These are phyloP conservation scores for Oryza nivara DNA, from an alignment of 176 grass and related monocot genomes.

Conservation along the genomic window DNA sequence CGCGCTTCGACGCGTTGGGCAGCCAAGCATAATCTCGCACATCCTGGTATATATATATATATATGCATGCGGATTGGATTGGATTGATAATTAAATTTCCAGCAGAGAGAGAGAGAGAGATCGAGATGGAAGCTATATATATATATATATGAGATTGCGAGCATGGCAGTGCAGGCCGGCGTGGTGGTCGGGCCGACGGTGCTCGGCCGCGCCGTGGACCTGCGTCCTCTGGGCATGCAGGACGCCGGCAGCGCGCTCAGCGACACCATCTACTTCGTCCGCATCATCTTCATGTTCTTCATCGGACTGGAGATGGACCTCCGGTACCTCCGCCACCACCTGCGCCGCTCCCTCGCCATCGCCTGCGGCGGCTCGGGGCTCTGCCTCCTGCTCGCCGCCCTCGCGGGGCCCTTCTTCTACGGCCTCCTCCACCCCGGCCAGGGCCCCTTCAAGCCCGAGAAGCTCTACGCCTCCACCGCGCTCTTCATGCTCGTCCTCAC, in stretches of 20 bases:
- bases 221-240: constrained; percentile 19
- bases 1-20: constrained; percentile 55
- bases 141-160: too few species aligned
- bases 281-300: constrained; percentile 75
- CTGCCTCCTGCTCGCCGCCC: constrained; percentile 36
- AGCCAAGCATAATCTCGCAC: constrained; percentile 72
- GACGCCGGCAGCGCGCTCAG: constrained; percentile 32
- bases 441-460: not conserved
- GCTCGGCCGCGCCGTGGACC: constrained; percentile 37
- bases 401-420: constrained; percentile 31
- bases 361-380: constrained; percentile 33
- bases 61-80: too few species aligned
- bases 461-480: constrained; percentile 37
- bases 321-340: constrained; percentile 51
- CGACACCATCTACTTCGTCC: constrained; percentile 36
- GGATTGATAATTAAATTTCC: too few species aligned
- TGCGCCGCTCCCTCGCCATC: constrained; percentile 42
- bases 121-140: too few species aligned
- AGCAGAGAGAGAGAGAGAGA: too few species aligned
- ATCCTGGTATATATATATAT: constrained; percentile 33
- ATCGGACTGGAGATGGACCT: constrained; percentile 73
- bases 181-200: constrained; percentile 52
- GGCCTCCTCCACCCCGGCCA: constrained; percentile 21
- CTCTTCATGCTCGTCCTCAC: constrained; percentile 51
- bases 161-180: constrained; percentile 42